Percentiles rank a stretch among this genome's conserved stretches.
These are phyloP conservation scores for Monilinia vaccinii-corymbosi DNA, from an alignment of 2,329 filamentous ascomycete genomes.

Conservation along the genomic window DNA sequence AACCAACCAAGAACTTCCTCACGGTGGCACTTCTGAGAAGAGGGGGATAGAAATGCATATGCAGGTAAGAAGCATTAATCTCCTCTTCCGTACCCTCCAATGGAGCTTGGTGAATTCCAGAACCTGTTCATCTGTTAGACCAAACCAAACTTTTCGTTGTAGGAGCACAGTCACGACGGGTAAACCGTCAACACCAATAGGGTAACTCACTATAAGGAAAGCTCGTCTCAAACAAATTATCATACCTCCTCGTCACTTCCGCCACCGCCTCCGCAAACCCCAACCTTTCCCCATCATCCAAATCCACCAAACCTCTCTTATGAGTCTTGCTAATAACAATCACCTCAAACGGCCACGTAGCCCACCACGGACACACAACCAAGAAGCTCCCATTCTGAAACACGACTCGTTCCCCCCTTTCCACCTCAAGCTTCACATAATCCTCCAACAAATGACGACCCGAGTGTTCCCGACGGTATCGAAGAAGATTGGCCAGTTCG, in stretches of 20 bases:
- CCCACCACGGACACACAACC: conserved; percentile 95
- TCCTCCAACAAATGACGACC: conserved; percentile 74
- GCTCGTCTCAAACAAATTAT: conserved; percentile 92
- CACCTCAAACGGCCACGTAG: conserved; percentile 92
- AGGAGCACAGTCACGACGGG: neutral
- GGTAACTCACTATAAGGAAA: conserved; percentile 76
- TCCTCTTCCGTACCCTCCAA: conserved; percentile 74
- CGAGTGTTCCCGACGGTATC: conserved; percentile 64
- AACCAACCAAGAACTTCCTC: conserved; percentile 92
- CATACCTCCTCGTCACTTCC: conserved; percentile 83
- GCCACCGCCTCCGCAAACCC: conserved; percentile 76
- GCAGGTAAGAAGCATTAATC: conserved; percentile 79
- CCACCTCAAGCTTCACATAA: conserved; percentile 68
- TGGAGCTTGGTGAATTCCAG: conserved; percentile 92
- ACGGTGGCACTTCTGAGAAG: conserved; percentile 87
- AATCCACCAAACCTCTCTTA: conserved; percentile 74
- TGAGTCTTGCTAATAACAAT: conserved; percentile 81
- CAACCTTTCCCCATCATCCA: conserved; percentile 59
- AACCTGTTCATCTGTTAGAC: conserved; percentile 41
- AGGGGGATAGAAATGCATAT: conserved; percentile 97
- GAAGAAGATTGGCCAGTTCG: conserved; percentile 69
- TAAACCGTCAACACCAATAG: neutral
- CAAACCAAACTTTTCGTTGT: no score
- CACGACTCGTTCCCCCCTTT: conserved; percentile 76
- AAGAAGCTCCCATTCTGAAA: conserved; percentile 82